Evolutionary conservation across 140 eudicot genomes (phyloP).

Genomic region (Bidens hawaiensis): DNA sequence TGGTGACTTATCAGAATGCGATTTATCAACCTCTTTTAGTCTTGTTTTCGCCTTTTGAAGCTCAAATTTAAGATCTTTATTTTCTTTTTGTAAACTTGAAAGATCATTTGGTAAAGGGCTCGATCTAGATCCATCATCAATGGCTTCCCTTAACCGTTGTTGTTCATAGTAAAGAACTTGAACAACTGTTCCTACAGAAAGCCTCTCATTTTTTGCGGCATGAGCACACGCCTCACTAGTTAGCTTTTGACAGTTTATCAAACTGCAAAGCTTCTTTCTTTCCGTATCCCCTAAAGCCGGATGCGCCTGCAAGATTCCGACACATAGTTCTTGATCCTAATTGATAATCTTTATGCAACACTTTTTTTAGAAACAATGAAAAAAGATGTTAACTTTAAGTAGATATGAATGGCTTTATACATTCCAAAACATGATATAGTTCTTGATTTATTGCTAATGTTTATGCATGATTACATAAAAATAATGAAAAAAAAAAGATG

Average conservation of each 20-base stretch:
- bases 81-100: conserved; percentile 49
- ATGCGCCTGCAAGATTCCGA: conserved; percentile 41
- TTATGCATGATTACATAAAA: too few species aligned
- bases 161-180: conserved; percentile 52
- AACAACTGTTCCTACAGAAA: conserved; percentile 41
- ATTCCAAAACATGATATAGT: too few species aligned
- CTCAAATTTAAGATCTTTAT: conserved; percentile 75
- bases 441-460: too few species aligned
- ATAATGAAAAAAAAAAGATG: too few species aligned
- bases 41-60: conserved; percentile 56
- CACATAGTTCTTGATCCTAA: background rate
- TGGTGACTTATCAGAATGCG: conserved; percentile 41
- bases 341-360: background rate
- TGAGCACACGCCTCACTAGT: conserved; percentile 40
- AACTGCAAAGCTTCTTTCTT: conserved; percentile 44
- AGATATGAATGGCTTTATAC: too few species aligned
- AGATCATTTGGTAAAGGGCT: conserved; percentile 33
- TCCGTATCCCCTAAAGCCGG: conserved; percentile 36
- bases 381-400: too few species aligned
- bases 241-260: conserved; percentile 46
- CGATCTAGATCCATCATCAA: conserved; percentile 4
- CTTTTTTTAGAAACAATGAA: too few species aligned
- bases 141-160: conserved; percentile 10
- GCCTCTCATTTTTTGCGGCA: conserved; percentile 44
- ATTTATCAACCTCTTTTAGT: conserved; percentile 49